phyloP scores from a whole-genome alignment of 169 alveolate species.

The Plasmodium knowlesi region DNA sequence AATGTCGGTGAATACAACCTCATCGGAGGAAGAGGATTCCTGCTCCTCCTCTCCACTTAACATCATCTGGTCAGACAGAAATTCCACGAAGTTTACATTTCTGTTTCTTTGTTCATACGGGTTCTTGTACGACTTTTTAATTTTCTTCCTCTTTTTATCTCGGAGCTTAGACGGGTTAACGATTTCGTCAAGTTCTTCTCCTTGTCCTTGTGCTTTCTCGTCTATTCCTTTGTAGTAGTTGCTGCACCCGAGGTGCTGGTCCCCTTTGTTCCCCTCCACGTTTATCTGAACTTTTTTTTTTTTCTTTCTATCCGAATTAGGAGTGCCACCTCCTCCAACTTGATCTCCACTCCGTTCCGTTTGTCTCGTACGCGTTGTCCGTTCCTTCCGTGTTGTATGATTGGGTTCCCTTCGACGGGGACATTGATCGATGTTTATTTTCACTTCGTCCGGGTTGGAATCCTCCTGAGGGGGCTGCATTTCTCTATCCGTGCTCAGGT shows the following conservation, averaged over 20 bases:
- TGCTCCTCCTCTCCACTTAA: background rate
- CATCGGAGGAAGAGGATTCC: background rate
- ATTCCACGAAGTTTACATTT: conserved; percentile 36
- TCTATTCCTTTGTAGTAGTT: background rate
- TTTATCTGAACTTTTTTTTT: background rate
- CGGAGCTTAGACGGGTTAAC: conserved; percentile 10
- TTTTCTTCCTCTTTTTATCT: conserved; percentile 18
- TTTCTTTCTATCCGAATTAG: background rate
- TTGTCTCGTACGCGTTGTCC: background rate
- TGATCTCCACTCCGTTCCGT: background rate
- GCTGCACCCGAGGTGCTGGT: background rate
- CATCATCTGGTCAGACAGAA: conserved; percentile 40
- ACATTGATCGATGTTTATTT: background rate
- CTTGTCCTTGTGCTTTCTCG: background rate
- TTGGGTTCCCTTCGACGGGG: background rate
- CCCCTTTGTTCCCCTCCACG: background rate
- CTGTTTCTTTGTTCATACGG: conserved; percentile 7
- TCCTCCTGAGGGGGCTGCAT: background rate
- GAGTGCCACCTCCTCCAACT: background rate
- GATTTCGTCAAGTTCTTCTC: background rate
- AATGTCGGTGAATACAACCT: conserved; percentile 5
- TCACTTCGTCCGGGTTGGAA: background rate
- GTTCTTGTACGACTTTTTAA: conserved; percentile 13
- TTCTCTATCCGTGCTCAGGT: background rate
- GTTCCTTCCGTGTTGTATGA: background rate